Percentiles rank a stretch among this genome's conserved stretches.
phyloP scores from a whole-genome alignment of 768 basidiomycete species.

The Podaxis pistillaris region DNA sequence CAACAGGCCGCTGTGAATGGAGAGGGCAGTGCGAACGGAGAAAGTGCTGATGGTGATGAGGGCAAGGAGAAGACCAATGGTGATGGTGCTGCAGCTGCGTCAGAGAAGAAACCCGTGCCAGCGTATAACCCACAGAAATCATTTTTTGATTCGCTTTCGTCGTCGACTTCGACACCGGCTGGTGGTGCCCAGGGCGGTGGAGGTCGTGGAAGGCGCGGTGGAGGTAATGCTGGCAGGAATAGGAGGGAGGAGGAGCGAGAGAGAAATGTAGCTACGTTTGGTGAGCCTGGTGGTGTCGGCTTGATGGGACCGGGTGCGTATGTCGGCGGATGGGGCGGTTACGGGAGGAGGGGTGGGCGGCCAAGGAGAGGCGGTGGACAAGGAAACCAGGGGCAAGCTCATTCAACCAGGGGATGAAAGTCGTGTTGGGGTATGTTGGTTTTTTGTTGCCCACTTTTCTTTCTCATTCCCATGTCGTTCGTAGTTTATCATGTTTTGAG shows the following conservation, averaged over 20 bases:
- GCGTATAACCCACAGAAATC: slow-evolving; percentile 79
- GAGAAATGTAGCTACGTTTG: slow-evolving; percentile 84
- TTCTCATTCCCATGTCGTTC: neutral
- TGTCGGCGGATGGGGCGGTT: slow-evolving; percentile 77
- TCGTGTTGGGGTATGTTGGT: neutral
- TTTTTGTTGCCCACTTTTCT: neutral
- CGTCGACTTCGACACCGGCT: slow-evolving; percentile 27
- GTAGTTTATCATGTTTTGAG: neutral
- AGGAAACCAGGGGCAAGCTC: slow-evolving; percentile 18
- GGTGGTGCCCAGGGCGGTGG: slow-evolving; percentile 20
- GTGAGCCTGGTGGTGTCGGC: slow-evolving; percentile 79
- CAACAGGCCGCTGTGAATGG: slow-evolving; percentile 21
- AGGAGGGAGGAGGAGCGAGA: slow-evolving; percentile 82
- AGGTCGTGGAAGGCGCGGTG: slow-evolving; percentile 39
- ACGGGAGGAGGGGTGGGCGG: slow-evolving; percentile 47
- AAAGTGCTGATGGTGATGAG: slow-evolving; percentile 25
- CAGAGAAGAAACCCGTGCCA: slow-evolving; percentile 30
- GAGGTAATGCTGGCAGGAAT: slow-evolving; percentile 54
- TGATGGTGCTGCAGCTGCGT: slow-evolving; percentile 22
- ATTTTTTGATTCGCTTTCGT: slow-evolving; percentile 75
- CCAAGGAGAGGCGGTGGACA: slow-evolving; percentile 33
- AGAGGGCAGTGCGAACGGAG: slow-evolving; percentile 27
- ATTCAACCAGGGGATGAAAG: slow-evolving; percentile 16
- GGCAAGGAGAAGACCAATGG: slow-evolving; percentile 19
- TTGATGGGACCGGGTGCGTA: slow-evolving; percentile 77